Conservation (phyloP, 768 basidiomycete species). For the Mycena vulgaris region DNA sequence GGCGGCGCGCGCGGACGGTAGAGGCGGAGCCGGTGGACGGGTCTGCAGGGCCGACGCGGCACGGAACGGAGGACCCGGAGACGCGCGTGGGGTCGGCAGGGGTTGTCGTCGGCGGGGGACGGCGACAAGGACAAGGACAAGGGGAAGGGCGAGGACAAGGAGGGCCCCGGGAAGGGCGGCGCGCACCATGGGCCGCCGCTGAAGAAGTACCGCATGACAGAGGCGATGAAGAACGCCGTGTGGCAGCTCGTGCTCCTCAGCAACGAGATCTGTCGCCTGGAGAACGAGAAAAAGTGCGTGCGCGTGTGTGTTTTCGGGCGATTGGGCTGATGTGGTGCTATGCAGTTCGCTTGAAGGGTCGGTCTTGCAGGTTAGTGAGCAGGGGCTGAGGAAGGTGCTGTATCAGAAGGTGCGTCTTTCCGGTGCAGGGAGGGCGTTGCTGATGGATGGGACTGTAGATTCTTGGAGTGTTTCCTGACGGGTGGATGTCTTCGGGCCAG, state of each 20-base stretch:
- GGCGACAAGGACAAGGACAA: conserved; percentile 41
- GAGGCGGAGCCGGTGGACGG: conserved; percentile 47
- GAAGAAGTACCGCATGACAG: conserved; percentile 86
- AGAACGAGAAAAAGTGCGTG: conserved; percentile 63
- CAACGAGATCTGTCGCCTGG: conserved; percentile 83
- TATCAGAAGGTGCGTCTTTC: conserved; percentile 77
- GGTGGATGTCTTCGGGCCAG: conserved; percentile 90
- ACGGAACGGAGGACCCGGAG: conserved; percentile 65
- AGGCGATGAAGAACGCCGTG: conserved; percentile 83
- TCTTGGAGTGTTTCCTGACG: conserved; percentile 84
- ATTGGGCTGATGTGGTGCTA: conserved; percentile 7
- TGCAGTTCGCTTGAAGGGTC: conserved; percentile 74
- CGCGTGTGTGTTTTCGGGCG: conserved; percentile 4
- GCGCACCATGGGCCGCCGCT: conserved; percentile 71
- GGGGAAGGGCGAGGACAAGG: conserved; percentile 50
- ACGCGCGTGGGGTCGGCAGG: conserved; percentile 36
- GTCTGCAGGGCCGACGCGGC: conserved; percentile 58
- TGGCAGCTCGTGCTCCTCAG: conserved; percentile 88
- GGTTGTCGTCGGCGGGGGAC: conserved; percentile 30
- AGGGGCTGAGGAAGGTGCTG: conserved; percentile 82
- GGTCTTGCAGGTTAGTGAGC: conserved; percentile 83
- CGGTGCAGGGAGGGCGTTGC: neutral
- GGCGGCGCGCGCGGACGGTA: conserved; percentile 46
- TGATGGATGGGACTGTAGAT: conserved; percentile 59
- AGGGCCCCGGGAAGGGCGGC: conserved; percentile 44